Conservation (phyloP, 129 eudicot species). For the Saposhnikovia divaricata region DNA sequence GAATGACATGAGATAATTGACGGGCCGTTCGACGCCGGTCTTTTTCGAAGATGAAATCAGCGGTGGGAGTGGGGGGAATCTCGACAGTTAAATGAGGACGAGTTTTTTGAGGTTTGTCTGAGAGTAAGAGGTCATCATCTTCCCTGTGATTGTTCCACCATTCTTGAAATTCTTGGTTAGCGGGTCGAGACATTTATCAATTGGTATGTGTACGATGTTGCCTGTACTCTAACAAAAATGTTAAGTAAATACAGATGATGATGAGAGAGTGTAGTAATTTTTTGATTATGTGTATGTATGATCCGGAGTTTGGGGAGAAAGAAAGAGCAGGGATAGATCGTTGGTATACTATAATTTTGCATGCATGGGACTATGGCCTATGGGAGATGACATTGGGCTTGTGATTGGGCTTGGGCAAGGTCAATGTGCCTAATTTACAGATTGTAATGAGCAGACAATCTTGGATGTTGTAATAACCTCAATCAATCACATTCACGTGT, state of each 20-base stretch:
- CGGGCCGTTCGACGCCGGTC: constrained; percentile 57
- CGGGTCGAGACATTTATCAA: constrained; percentile 60
- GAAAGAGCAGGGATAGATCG: neutral
- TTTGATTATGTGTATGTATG: neutral
- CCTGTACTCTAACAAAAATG: neutral
- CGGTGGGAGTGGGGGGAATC: constrained; percentile 19
- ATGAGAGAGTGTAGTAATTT: neutral
- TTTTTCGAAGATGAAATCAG: constrained; percentile 27
- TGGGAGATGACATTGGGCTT: neutral
- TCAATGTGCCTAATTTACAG: neutral
- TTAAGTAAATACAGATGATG: neutral
- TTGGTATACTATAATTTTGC: neutral
- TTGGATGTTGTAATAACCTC: neutral
- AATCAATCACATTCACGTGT: neutral
- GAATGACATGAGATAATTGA: constrained; percentile 52
- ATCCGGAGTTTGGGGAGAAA: constrained; percentile 10
- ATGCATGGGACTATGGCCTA: neutral
- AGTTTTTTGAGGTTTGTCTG: constrained; percentile 22
- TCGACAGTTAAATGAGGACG: constrained; percentile 28
- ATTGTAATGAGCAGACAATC: neutral
- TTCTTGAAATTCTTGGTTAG: constrained; percentile 72
- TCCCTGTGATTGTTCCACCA: constrained; percentile 82
- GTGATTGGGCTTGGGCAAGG: neutral
- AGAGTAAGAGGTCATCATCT: constrained; percentile 10
- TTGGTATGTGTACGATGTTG: neutral